These are phyloP conservation scores for Xylaria grammica DNA, from an alignment of 495 filamentous ascomycete species.

Conservation along the genomic window DNA sequence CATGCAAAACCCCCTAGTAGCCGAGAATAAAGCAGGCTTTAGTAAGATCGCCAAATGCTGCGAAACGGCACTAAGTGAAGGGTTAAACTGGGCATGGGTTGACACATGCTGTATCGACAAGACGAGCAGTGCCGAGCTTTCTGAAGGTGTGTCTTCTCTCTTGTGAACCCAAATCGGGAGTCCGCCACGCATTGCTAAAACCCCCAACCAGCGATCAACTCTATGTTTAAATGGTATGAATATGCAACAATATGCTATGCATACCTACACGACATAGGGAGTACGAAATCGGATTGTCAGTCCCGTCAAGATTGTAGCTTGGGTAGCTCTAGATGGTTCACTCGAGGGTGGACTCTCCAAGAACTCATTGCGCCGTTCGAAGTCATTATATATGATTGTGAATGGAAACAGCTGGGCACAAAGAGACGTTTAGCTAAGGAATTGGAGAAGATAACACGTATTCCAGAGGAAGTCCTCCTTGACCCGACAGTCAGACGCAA, in stretches of 20 bases:
- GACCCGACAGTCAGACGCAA: not conserved
- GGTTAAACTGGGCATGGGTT: slow-evolving; percentile 32
- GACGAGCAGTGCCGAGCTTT: slow-evolving; percentile 30
- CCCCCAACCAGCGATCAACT: not conserved
- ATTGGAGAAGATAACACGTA: slow-evolving; percentile 28
- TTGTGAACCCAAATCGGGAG: not conserved
- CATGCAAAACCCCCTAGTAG: not conserved
- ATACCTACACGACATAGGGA: slow-evolving; percentile 27
- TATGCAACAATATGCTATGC: slow-evolving; percentile 30
- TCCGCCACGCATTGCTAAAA: slow-evolving; percentile 30
- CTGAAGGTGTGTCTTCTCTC: slow-evolving; percentile 21
- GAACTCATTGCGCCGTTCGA: slow-evolving; percentile 32
- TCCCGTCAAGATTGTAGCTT: not conserved
- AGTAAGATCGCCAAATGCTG: slow-evolving; percentile 24
- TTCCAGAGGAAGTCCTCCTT: slow-evolving; percentile 18
- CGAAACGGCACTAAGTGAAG: slow-evolving; percentile 19
- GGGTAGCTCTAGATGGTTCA: slow-evolving; percentile 15
- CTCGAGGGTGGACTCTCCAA: slow-evolving; percentile 24
- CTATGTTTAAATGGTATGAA: slow-evolving; percentile 28
- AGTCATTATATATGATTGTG: slow-evolving; percentile 32
- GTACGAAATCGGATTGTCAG: not conserved
- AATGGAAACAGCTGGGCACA: slow-evolving; percentile 30
- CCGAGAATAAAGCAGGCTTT: slow-evolving; percentile 23
- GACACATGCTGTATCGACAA: slow-evolving; percentile 41
- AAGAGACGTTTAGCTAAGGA: slow-evolving; percentile 20